Conservation (phyloP, 192 early-diverging fungal species). For the Phlyctochytrium bullatum region DNA sequence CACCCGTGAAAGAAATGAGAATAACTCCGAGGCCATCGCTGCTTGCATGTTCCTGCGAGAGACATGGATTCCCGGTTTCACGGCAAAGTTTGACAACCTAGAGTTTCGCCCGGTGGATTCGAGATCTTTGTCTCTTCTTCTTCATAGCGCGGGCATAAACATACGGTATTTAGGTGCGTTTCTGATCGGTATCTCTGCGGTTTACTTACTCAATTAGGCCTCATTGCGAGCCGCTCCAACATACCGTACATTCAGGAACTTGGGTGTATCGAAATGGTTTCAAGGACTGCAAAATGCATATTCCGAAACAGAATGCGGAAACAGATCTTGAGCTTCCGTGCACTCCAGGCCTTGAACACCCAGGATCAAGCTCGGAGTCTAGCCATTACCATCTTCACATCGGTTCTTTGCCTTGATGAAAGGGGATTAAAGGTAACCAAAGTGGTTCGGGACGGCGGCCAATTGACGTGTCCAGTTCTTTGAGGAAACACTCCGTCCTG, state of each 20-base stretch:
- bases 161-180: conserved; percentile 49
- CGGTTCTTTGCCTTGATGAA: conserved; percentile 34
- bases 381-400: conserved; percentile 36
- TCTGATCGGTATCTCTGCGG: conserved; percentile 6
- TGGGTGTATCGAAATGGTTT: conserved; percentile 47
- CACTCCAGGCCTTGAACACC: conserved; percentile 50
- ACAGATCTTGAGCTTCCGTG: conserved; percentile 46
- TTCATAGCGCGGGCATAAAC: conserved; percentile 52
- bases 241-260: conserved; percentile 51
- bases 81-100: conserved; percentile 41
- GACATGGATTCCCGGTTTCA: conserved; percentile 43
- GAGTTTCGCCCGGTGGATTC: conserved; percentile 50
- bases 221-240: conserved; percentile 39
- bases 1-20: conserved; percentile 40
- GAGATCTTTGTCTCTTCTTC: conserved; percentile 26
- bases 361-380: conserved; percentile 48
- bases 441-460: not conserved
- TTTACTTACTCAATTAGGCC: conserved; percentile 32
- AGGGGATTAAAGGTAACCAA: conserved; percentile 29
- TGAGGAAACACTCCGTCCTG: conserved; percentile 39
- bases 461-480: conserved; percentile 33
- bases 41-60: conserved; percentile 45
- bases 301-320: conserved; percentile 37
- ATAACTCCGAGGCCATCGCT: conserved; percentile 39
- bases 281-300: conserved; percentile 42